Evolutionary conservation across 768 basidiomycete genomes (phyloP), one percentile per base, ranked within the genome.

Genomic region (Pisolithus marmoratus): DNA sequence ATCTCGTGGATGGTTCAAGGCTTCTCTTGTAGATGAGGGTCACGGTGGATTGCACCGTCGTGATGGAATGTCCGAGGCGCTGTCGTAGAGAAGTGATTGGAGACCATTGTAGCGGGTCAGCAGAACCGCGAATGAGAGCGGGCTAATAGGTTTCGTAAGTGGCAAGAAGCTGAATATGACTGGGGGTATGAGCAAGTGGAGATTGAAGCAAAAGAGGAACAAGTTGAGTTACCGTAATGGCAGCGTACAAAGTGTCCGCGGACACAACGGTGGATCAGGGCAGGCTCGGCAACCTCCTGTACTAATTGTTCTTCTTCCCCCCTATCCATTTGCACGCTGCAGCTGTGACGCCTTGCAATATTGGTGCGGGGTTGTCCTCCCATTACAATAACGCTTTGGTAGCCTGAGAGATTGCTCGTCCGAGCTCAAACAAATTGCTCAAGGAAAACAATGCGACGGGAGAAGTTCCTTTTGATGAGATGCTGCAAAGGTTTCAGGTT

Each of bases 131-230:
- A 91, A 70, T 83, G 80, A 69, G 89, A 74, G 77, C 14, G 95
- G 98, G 73, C 64, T 99, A 59, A 68, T 72, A 42, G 91, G 88
- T 4, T 97, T 98, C 69, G 94, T 99, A 48, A 78, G 73, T 5
- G 82, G 84, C 54, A 89, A 88, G 76, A 94, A 87, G 72, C 71
- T 99, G 66, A 90, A 83, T 76, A 87, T 93, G 89, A 99, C 94
- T 17, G 95, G 94, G 26, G 94, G 93, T 14, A 87, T 22, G 91
- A 94, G 68, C 92, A 95, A 72, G 79, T 74, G 22, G 95, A 99
- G 72, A 77, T 77, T 94, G 59, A 75, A 94, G 60, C 87, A 93
- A 75, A 82, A 82, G 65, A 76, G 83, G 68, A 91, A 89, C 63
- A 93, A 94, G 49, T 68, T 82, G 71, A n/a, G n/a, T n/a, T n/a